Percentiles rank a stretch among this genome's conserved stretches.
phyloP scores from a whole-genome alignment of 2,329 filamentous ascomycete genomes.

The Trichoderma endophyticum region DNA sequence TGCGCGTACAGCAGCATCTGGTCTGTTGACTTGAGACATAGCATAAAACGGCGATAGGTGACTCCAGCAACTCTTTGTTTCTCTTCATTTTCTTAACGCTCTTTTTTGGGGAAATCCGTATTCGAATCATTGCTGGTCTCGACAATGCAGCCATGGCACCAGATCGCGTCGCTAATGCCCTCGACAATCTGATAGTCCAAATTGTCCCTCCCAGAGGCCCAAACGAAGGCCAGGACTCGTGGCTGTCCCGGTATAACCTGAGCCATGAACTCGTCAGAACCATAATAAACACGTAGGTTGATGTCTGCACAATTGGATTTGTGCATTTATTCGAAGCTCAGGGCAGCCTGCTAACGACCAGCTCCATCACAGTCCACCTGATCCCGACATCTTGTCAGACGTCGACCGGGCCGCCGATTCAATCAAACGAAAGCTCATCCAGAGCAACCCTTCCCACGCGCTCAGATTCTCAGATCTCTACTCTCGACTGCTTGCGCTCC shows the following conservation, averaged over 20 bases:
- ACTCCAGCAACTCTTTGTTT: neutral
- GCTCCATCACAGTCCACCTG: constrained; percentile 39
- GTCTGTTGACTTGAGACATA: constrained; percentile 1
- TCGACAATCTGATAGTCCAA: constrained; percentile 74
- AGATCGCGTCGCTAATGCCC: constrained; percentile 72
- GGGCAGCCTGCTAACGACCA: neutral
- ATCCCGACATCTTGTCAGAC: constrained; percentile 61
- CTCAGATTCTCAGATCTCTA: constrained; percentile 88
- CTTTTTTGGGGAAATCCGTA: neutral
- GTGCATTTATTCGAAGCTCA: neutral
- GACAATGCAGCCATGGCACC: constrained; percentile 55
- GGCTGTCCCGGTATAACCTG: constrained; percentile 66
- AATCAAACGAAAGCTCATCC: constrained; percentile 83
- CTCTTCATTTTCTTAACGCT: neutral
- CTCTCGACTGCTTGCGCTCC: constrained; percentile 81
- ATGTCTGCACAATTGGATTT: neutral
- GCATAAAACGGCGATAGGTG: neutral
- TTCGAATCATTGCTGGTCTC: constrained; percentile 22
- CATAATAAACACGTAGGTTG: constrained; percentile 49
- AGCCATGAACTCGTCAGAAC: constrained; percentile 51
- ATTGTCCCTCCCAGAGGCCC: constrained; percentile 62
- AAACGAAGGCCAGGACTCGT: constrained; percentile 63
- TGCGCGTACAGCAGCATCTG: neutral
- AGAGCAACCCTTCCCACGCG: constrained; percentile 74
- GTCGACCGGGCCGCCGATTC: constrained; percentile 90